phyloP scores from a whole-genome alignment of 345 rosid species.

The Hibiscus trionum region DNA sequence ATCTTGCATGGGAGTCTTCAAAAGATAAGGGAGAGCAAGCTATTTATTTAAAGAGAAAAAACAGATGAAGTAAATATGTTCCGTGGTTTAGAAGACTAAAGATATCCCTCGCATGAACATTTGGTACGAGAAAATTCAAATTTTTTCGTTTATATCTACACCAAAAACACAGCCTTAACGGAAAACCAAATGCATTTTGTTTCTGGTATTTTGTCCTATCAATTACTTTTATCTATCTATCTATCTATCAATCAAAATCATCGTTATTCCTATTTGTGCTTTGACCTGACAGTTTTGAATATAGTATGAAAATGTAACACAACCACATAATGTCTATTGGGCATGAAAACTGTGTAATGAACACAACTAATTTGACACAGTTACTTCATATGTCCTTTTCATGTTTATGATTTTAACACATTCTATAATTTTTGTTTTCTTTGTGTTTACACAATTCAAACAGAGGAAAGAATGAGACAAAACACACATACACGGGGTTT shows the following conservation, averaged over 20 bases:
- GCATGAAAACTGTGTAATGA: not conserved
- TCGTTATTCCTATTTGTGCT: not conserved
- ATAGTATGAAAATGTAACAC: not conserved
- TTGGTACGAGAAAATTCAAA: not conserved
- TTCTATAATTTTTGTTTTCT: not conserved
- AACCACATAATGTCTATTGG: not conserved
- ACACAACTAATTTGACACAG: not conserved
- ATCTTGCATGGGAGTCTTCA: not conserved
- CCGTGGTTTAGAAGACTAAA: not conserved
- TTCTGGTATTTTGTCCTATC: not conserved
- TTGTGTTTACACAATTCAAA: not conserved
- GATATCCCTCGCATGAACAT: not conserved
- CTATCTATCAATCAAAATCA: not conserved
- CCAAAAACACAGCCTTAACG: not conserved
- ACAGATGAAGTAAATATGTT: not conserved
- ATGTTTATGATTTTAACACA: not conserved
- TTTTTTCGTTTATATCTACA: not conserved
- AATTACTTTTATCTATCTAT: not conserved
- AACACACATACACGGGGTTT: not conserved
- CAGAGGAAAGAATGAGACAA: not conserved
- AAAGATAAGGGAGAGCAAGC: not conserved
- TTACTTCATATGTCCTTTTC: not conserved
- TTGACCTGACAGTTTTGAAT: not conserved
- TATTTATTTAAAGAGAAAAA: not conserved
- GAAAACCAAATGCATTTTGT: not conserved